Percentiles rank a stretch among this genome's conserved stretches.
Conservation (phyloP, 1,284 basidiomycete species). For the Cryptococcus sp. region DNA sequence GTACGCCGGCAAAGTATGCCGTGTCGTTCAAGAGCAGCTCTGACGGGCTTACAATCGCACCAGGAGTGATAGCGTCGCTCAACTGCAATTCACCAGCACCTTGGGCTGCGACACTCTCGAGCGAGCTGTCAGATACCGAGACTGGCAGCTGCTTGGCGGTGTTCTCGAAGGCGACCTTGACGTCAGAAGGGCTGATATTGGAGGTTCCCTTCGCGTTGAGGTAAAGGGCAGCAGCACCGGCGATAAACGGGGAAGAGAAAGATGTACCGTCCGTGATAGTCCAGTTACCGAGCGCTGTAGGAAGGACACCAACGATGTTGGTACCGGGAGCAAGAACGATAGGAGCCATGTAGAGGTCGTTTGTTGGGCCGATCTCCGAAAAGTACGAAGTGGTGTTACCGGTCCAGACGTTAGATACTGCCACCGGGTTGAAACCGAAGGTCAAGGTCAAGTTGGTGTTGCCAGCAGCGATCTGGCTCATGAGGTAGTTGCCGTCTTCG, state of each 20-base stretch:
- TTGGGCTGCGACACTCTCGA: slow-evolving; percentile 65
- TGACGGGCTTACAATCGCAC: slow-evolving; percentile 61
- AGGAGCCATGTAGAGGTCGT: slow-evolving; percentile 63
- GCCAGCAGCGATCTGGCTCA: slow-evolving; percentile 55
- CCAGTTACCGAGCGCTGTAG: slow-evolving; percentile 33
- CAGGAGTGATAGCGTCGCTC: slow-evolving; percentile 63
- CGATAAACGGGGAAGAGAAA: slow-evolving; percentile 62
- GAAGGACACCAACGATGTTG: slow-evolving; percentile 46
- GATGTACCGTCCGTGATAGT: slow-evolving; percentile 56
- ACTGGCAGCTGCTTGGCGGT: slow-evolving; percentile 61
- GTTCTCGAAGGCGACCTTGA: slow-evolving; percentile 62
- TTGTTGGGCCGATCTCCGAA: slow-evolving; percentile 62
- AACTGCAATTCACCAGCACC: slow-evolving; percentile 69
- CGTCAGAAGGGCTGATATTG: slow-evolving; percentile 50
- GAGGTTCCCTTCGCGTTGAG: slow-evolving; percentile 59
- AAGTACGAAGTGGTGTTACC: slow-evolving; percentile 65
- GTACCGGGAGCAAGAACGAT: slow-evolving; percentile 64
- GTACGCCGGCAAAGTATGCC: slow-evolving; percentile 59
- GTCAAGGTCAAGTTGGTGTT: slow-evolving; percentile 54
- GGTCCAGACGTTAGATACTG: slow-evolving; percentile 52
- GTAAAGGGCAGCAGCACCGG: slow-evolving; percentile 67
- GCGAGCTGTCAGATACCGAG: slow-evolving; percentile 57
- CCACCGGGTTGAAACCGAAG: slow-evolving; percentile 58
- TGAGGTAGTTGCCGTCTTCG: slow-evolving; percentile 52
- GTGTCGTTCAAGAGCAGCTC: slow-evolving; percentile 72